A percentile compares a stretch with the other conserved stretches of the same genome.
These are phyloP conservation scores for Phtheirospermum japonicum DNA, from an alignment of 257 asterid genomes.

Conservation along the genomic window DNA sequence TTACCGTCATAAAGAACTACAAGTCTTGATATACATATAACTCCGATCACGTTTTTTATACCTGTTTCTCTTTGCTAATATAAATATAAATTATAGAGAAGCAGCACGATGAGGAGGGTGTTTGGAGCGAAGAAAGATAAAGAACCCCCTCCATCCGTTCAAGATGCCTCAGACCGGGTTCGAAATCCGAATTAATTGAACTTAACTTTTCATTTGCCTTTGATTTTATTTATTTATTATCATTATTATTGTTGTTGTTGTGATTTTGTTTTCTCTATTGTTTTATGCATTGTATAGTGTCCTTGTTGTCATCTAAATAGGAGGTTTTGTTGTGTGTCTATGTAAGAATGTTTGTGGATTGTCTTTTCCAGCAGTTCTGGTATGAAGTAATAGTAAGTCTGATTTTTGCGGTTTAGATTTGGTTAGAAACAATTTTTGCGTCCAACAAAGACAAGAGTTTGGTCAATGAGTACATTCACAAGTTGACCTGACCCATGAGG, in stretches of 20 bases:
- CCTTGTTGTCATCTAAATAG: not conserved
- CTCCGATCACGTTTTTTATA: conserved; percentile 21
- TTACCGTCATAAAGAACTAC: too few relatives aligned
- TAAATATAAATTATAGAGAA: not conserved
- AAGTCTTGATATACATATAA: too few relatives aligned
- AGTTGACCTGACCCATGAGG: not conserved
- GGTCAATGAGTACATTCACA: not conserved
- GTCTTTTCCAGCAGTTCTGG: not conserved
- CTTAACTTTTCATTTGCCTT: not conserved
- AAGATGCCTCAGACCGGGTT: conserved; percentile 90
- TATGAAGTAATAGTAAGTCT: not conserved
- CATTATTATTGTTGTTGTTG: too few relatives aligned
- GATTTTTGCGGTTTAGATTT: conserved; percentile 7
- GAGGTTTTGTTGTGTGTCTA: not conserved
- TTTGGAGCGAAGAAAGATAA: conserved; percentile 87
- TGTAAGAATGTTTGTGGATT: not conserved
- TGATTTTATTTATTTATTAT: too few relatives aligned
- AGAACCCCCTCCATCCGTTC: conserved; percentile 89
- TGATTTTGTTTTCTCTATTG: not conserved
- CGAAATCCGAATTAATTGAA: conserved; percentile 8
- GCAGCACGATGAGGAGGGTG: conserved; percentile 70
- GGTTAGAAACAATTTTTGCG: not conserved
- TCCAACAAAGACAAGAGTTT: too few relatives aligned
- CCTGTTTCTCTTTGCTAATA: conserved; percentile 17
- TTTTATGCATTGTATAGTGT: not conserved